Percentiles rank a stretch among this genome's conserved stretches.
phyloP scores from a whole-genome alignment of 352 stramenopile species.

The Phytophthora cactorum region DNA sequence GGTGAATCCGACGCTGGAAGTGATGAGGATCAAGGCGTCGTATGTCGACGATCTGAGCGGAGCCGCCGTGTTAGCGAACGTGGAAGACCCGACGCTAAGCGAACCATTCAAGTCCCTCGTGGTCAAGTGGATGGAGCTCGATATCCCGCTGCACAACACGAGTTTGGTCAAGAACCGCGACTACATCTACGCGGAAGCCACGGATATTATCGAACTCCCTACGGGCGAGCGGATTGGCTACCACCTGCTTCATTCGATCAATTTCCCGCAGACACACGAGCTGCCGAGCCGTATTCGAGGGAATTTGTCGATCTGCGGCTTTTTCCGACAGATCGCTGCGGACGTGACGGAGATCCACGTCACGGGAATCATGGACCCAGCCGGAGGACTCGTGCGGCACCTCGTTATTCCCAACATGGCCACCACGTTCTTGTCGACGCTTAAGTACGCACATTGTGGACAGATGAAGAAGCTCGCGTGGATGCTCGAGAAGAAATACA shows the following conservation, averaged over 20 bases:
- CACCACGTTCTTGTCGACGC: constrained; percentile 23
- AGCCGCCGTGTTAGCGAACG: constrained; percentile 38
- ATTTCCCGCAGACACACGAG: constrained; percentile 30
- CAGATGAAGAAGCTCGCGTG: constrained; percentile 50
- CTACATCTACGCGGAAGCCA: constrained; percentile 53
- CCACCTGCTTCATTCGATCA: constrained; percentile 48
- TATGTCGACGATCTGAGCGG: constrained; percentile 51
- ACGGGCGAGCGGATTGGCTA: constrained; percentile 47
- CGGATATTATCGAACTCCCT: constrained; percentile 37
- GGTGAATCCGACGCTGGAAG: constrained; percentile 37
- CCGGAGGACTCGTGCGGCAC: constrained; percentile 26
- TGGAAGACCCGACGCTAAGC: constrained; percentile 47
- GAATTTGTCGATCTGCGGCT: constrained; percentile 32
- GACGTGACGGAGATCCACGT: constrained; percentile 30
- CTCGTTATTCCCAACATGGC: constrained; percentile 33
- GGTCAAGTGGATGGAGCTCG: constrained; percentile 43
- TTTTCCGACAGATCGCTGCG: constrained; percentile 28
- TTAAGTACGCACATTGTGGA: constrained; percentile 34
- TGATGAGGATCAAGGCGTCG: constrained; percentile 41
- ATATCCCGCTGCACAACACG: constrained; percentile 32
- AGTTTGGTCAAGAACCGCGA: constrained; percentile 54
- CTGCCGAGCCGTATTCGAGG: constrained; percentile 27
- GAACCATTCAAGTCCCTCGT: constrained; percentile 49
- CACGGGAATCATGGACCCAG: constrained; percentile 42
- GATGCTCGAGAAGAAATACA: constrained; percentile 39